Conservation (phyloP, 2,329 filamentous ascomycete genomes). For the Fusarium torulosum region DNA sequence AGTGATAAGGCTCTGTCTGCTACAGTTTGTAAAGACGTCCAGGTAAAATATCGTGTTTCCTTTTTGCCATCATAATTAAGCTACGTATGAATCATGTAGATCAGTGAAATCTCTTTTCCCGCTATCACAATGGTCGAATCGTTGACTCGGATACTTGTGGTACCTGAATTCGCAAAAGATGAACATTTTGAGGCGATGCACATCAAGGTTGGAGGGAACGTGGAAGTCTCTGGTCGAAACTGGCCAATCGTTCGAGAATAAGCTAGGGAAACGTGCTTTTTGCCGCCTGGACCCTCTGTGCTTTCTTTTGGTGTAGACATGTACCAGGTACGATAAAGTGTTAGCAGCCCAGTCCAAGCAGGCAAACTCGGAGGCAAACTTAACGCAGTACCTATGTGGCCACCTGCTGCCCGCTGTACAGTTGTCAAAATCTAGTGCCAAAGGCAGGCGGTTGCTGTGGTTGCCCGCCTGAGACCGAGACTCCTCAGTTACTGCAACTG, state of each 20-base stretch:
- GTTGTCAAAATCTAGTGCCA: slow-evolving; percentile 2
- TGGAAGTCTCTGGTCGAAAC: slow-evolving; percentile 45
- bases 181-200: slow-evolving; percentile 33
- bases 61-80: slow-evolving; percentile 9
- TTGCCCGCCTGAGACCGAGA: slow-evolving; percentile 28
- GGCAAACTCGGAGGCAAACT: slow-evolving; percentile 17
- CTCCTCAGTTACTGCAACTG: slow-evolving; percentile 5
- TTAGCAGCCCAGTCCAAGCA: background rate
- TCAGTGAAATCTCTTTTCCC: slow-evolving; percentile 20
- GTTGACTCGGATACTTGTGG: slow-evolving; percentile 37
- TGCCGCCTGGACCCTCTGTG: slow-evolving; percentile 38
- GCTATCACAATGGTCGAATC: slow-evolving; percentile 8
- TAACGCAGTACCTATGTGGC: slow-evolving; percentile 16
- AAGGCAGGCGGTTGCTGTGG: slow-evolving; percentile 34
- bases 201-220: slow-evolving; percentile 26
- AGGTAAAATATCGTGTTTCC: background rate
- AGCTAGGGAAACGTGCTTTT: slow-evolving; percentile 26
- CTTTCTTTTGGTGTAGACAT: slow-evolving; percentile 38
- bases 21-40: no score
- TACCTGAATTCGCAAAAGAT: slow-evolving; percentile 38
- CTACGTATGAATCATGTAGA: slow-evolving; percentile 27
- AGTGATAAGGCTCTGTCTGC: slow-evolving; percentile 7
- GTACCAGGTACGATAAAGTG: background rate
- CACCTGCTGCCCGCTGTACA: slow-evolving; percentile 23
- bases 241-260: slow-evolving; percentile 39